Evolutionary conservation across 345 rosid genomes (phyloP), one percentile per base, ranked within the genome.

Genomic region (Syzygium jambos): DNA sequence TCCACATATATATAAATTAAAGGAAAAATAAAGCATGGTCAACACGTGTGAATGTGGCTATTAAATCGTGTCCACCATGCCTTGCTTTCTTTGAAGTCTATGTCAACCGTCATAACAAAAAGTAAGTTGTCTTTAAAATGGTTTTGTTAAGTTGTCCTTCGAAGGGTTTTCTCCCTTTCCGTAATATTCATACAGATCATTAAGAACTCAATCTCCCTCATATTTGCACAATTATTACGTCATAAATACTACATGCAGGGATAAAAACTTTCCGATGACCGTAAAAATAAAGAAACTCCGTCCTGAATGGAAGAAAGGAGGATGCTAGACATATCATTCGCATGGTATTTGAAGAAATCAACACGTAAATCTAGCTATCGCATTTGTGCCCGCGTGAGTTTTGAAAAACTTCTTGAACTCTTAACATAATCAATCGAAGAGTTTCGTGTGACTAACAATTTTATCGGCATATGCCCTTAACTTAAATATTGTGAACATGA

Each of bases 371-470:
- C 22, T 65, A 8, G 3, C 11, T 16, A 30, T 7, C 5, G 22
- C 78, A 65, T 30, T 65, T 65, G 46, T 4, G 78, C 34, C 34
- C 25, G 43, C 78, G 17, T 68, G 78, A 68, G 19, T 4, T 68
- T 34, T 34, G 78, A 68, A 13, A 1, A 1, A 34, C 34, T 11
- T 21, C 46, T 68, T 17, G 43, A 68, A 2, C 43, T 65, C 43
- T 16, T 8, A 21, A 30, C 46, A 10, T 14, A 0, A 9, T 22
- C 11, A 1, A 65, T 65, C 0, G 1, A 2, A 65, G 38, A 5
- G 21, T 14, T 17, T 65, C 3, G 15, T 59, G 65, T 25, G 16
- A 59, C 27, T 56, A 11, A 10, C 52, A 51, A 51, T 11, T 51
- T 51, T 51, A 51, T 11, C 52, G 3, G 11, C 12, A 51, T 13